Conservation (phyloP, 495 filamentous ascomycete species). For the Penicillium waksmanii region DNA sequence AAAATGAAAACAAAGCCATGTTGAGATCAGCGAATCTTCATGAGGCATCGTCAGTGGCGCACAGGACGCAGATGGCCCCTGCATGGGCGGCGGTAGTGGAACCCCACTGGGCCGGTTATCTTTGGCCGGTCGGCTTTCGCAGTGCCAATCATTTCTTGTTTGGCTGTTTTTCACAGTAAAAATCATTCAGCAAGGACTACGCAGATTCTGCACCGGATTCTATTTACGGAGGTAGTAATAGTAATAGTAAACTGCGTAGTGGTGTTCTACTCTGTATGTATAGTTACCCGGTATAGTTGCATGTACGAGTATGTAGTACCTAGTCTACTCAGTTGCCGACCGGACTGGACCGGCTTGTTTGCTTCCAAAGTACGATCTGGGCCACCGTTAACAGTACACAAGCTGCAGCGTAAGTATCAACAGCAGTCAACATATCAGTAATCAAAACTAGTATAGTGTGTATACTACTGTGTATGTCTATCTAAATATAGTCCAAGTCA, state of each 20-base stretch:
- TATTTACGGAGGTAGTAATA: too few species aligned
- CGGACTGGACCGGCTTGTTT: background rate
- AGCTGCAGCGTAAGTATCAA: too few species aligned
- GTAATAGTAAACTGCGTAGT: too few species aligned
- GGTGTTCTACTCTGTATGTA: too few species aligned
- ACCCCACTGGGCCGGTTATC: background rate
- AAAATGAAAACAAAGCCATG: too few species aligned
- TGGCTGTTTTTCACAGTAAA: background rate
- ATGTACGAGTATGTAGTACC: too few species aligned
- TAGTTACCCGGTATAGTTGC: too few species aligned
- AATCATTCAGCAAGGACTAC: background rate
- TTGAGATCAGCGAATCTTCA: background rate
- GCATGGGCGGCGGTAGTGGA: slow-evolving; percentile 16
- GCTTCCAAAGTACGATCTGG: background rate
- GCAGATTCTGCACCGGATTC: slow-evolving; percentile 1
- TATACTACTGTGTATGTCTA: slow-evolving; percentile 4
- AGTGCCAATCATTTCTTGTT: slow-evolving; percentile 4
- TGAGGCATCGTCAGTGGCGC: slow-evolving; percentile 11
- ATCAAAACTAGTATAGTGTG: background rate
- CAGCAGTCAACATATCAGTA: background rate
- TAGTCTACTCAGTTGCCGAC: too few species aligned
- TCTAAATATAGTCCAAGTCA: slow-evolving; percentile 6
- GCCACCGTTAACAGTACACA: too few species aligned
- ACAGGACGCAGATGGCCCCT: slow-evolving; percentile 22
- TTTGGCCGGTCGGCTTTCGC: background rate